Conservation (phyloP, 306 rosid species). For the Myrica gale region DNA sequence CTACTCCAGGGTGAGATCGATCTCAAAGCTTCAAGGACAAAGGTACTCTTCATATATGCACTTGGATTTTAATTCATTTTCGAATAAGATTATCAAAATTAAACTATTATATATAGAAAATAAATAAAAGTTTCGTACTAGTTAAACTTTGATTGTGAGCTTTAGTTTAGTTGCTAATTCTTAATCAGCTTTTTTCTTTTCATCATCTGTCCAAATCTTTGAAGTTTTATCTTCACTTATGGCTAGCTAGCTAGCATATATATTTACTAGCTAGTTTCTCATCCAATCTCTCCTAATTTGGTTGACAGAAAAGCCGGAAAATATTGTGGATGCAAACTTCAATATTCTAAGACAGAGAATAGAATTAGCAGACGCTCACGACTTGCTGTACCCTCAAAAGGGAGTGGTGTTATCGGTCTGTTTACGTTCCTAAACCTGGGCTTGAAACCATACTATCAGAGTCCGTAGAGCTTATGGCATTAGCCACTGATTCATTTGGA, state of each 20-base stretch:
- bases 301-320: conserved; percentile 35
- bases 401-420: conserved; percentile 40
- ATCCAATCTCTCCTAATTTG: conserved; percentile 1
- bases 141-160: neutral
- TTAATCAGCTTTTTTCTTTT: neutral
- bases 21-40: conserved; percentile 34
- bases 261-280: neutral
- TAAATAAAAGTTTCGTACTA: neutral
- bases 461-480: conserved; percentile 35
- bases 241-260: too few species aligned
- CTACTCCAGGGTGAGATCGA: conserved; percentile 37
- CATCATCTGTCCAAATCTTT: neutral
- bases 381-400: neutral
- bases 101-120: too few species aligned
- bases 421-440: conserved; percentile 17
- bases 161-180: too few species aligned
- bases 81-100: neutral
- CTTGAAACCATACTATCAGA: conserved; percentile 22
- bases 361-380: too few species aligned
- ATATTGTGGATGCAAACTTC: conserved; percentile 53
- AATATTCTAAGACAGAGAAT: conserved; percentile 42
- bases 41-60: conserved; percentile 29
- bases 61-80: neutral
- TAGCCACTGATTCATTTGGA: conserved; percentile 42
- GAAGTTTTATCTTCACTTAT: neutral